Evolutionary conservation across 495 filamentous ascomycete species (phyloP).

Genomic region (Pseudevernia furfuracea): DNA sequence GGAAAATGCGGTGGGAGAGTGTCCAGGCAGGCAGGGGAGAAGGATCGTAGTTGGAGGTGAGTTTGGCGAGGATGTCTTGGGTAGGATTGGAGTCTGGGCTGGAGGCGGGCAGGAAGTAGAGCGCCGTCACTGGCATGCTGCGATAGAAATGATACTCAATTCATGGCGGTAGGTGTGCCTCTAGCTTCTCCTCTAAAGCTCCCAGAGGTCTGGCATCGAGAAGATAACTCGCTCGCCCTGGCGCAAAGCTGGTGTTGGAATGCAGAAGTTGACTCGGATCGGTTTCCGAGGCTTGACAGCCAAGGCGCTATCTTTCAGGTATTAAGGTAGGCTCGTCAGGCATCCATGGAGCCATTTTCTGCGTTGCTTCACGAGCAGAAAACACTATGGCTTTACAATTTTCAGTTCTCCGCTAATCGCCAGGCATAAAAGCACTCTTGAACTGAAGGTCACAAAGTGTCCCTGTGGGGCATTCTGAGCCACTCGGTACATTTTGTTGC

Average conservation of each 20-base stretch:
- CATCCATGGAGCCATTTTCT: background rate
- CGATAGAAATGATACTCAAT: background rate
- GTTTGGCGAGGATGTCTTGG: constrained; percentile 16
- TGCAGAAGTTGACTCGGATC: background rate
- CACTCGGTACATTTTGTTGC: constrained; percentile 22
- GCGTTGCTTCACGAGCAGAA: background rate
- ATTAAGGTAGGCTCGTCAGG: too few relatives aligned
- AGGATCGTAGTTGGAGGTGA: constrained; percentile 17
- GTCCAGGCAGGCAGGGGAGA: constrained; percentile 13
- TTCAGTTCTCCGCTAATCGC: background rate
- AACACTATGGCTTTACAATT: background rate
- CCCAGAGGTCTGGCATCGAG: background rate
- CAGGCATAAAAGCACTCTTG: background rate
- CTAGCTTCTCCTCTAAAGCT: background rate
- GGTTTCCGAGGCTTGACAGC: background rate
- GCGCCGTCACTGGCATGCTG: constrained; percentile 6
- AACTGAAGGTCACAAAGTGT: background rate
- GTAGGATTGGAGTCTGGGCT: constrained; percentile 10
- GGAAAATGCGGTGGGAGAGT: constrained; percentile 24
- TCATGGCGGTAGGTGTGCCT: background rate
- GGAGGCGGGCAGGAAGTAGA: constrained; percentile 20
- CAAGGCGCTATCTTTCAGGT: background rate
- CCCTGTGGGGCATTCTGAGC: constrained; percentile 7
- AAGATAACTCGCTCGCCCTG: background rate
- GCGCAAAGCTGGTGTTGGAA: background rate